A percentile compares a stretch with the other conserved stretches of the same genome.
These are phyloP conservation scores for Rhizopogon rudus DNA, from an alignment of 768 basidiomycete species.

Conservation along the genomic window DNA sequence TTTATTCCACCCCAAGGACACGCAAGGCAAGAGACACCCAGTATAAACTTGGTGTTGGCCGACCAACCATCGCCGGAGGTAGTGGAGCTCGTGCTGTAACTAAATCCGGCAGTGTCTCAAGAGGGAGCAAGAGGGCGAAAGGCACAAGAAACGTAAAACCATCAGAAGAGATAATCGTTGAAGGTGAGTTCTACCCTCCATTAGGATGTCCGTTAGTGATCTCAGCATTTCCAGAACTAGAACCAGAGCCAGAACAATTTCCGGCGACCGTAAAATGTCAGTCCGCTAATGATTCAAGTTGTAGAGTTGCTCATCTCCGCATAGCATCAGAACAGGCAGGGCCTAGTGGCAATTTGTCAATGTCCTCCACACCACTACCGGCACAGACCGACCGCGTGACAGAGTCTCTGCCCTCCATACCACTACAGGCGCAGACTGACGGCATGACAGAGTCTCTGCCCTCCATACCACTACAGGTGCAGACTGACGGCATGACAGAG, in stretches of 20 bases:
- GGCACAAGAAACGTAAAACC: constrained; percentile 45
- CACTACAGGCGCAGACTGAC: neutral
- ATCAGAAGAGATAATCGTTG: constrained; percentile 50
- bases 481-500: neutral
- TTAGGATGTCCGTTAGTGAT: neutral
- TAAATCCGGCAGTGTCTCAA: constrained; percentile 48
- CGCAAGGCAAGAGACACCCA: constrained; percentile 73
- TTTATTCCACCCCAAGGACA: constrained; percentile 37
- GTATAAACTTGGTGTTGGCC: constrained; percentile 64
- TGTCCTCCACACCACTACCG: neutral
- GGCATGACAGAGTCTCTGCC: neutral
- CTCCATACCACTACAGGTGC: neutral
- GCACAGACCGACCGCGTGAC: neutral
- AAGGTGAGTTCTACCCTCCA: constrained; percentile 32
- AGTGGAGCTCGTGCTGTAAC: constrained; percentile 62
- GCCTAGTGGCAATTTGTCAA: neutral
- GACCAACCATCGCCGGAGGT: constrained; percentile 63
- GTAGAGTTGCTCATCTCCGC: neutral
- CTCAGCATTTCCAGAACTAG: constrained; percentile 22
- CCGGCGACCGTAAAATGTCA: neutral
- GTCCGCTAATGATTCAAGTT: neutral
- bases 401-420: neutral
- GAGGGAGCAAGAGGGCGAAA: constrained; percentile 42
- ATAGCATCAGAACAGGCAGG: neutral
- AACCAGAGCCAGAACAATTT: constrained; percentile 10